Evolutionary conservation across 495 filamentous ascomycete species (phyloP).

Genomic region (Staphylotrichum tortipilum): DNA sequence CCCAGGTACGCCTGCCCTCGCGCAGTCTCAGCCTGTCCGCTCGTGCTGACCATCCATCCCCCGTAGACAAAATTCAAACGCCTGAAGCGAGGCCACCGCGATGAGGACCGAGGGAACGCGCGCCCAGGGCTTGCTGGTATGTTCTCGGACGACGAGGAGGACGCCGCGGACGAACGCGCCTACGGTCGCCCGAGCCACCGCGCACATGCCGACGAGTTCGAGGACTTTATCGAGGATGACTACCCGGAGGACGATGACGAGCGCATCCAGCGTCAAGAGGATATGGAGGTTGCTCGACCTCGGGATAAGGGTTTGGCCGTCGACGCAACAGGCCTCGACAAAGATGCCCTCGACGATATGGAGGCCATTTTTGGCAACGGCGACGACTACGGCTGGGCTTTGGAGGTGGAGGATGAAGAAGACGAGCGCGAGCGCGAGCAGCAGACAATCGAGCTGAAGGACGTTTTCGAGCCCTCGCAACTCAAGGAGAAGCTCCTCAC

Average conservation of each 20-base stretch:
- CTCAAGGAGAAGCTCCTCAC: conserved; percentile 88
- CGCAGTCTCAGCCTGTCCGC: not conserved
- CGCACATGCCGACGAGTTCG: conserved; percentile 74
- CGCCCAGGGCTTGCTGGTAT: conserved; percentile 75
- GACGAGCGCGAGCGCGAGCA: conserved; percentile 59
- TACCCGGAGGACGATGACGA: conserved; percentile 82
- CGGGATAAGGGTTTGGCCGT: conserved; percentile 56
- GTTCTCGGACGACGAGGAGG: conserved; percentile 91
- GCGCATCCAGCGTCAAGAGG: conserved; percentile 66
- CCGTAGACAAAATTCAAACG: conserved; percentile 92
- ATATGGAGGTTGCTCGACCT: conserved; percentile 74
- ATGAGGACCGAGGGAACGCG: conserved; percentile 49
- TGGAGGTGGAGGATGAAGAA: conserved; percentile 77
- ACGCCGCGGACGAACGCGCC: conserved; percentile 49
- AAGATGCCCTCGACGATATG: conserved; percentile 89
- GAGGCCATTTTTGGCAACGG: conserved; percentile 90
- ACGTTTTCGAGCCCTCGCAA: conserved; percentile 95
- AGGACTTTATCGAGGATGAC: conserved; percentile 95
- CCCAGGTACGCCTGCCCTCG: conserved; percentile 48
- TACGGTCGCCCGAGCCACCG: conserved; percentile 43
- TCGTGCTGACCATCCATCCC: conserved; percentile 19
- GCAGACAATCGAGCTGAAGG: conserved; percentile 76
- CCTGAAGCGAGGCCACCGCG: conserved; percentile 83
- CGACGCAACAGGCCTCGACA: conserved; percentile 68
- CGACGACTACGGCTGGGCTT: conserved; percentile 87